phyloP scores from a whole-genome alignment of 805 yeast genomes.

The Yamadazyma insecticola region DNA sequence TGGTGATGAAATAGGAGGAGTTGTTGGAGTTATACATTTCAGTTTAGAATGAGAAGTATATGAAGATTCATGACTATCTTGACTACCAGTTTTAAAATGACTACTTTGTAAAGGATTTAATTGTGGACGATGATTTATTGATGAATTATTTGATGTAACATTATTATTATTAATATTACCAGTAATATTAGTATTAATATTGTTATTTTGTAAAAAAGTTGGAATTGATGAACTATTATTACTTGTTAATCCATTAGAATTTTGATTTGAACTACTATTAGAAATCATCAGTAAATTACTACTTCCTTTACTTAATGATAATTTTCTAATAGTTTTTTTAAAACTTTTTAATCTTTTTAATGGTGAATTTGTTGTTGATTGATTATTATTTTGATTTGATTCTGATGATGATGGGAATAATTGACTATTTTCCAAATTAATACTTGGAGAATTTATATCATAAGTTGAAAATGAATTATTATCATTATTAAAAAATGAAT shows the following conservation, averaged over 20 bases:
- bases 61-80: slow-evolving; percentile 10
- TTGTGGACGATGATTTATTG: slow-evolving; percentile 8
- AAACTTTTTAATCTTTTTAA: slow-evolving; percentile 33
- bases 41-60: slow-evolving; percentile 9
- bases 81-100: slow-evolving; percentile 10
- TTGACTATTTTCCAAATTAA: slow-evolving; percentile 17
- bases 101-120: slow-evolving; percentile 11
- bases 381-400: slow-evolving; percentile 1
- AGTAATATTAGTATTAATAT: background rate
- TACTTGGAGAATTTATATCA: slow-evolving; percentile 20
- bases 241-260: background rate
- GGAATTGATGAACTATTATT: background rate
- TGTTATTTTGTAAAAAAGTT: too few relatives aligned
- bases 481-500: slow-evolving; percentile 6
- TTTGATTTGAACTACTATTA: background rate
- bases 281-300: background rate
- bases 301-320: slow-evolving; percentile 19
- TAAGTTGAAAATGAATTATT: slow-evolving; percentile 15
- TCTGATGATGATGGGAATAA: slow-evolving; percentile 10
- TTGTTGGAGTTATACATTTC: slow-evolving; percentile 21
- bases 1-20: slow-evolving; percentile 34
- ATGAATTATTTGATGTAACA: too few relatives aligned
- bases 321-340: slow-evolving; percentile 35
- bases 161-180: background rate
- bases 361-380: slow-evolving; percentile 17